Evolutionary conservation across 179 eudicot genomes (phyloP), one percentile per base, ranked within the genome.

Genomic region (Spinacia oleracea): DNA sequence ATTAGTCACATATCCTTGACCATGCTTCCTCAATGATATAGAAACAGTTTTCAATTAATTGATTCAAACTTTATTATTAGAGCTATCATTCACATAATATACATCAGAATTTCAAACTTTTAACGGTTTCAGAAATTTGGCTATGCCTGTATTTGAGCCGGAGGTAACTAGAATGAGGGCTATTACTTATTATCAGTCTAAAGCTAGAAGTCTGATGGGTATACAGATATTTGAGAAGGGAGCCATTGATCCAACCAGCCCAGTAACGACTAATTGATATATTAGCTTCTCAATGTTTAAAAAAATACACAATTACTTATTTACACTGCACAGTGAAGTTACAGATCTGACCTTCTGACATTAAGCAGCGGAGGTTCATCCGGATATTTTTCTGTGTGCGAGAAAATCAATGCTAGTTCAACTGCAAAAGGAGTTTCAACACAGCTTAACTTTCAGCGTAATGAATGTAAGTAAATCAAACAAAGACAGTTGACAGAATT

Each of bases 301-400:
- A 5, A 12, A 21, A 15, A 31, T 25, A 68, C 8, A 35, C 14
- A 81, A 71, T 29, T 63, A 80, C 5, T 69, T 60, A 51, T 21
- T 42, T 48, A 55, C 76, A 63, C 63, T 5, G 25, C 58, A 70
- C 14, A 21, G 14, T 27, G 32, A 59, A 6, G 43, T 42, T 32
- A 62, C 32, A 56, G 42, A 48, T 82, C 88, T 75, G 76, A 95
- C 99, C 98, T 93, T 86, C 74, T 88, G 66, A 96, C 90, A 85
- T 87, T 89, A 83, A 96, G 81, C 85, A 96, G 86, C 9, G 99
- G 99, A 66, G 95, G 93, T 79, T 96, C 99, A 82, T 96, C 99
- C 3, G 99, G 99, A 86, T 96, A 96, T 9, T 88, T 91, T 81
- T 90, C 93, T 14, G 99, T 93, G 86, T 96, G 99, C 0, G 97